Evolutionary conservation across 2,329 filamentous ascomycete species (phyloP), one percentile per base, ranked within the genome.

Genomic region (Stachybotrys chartarum): DNA sequence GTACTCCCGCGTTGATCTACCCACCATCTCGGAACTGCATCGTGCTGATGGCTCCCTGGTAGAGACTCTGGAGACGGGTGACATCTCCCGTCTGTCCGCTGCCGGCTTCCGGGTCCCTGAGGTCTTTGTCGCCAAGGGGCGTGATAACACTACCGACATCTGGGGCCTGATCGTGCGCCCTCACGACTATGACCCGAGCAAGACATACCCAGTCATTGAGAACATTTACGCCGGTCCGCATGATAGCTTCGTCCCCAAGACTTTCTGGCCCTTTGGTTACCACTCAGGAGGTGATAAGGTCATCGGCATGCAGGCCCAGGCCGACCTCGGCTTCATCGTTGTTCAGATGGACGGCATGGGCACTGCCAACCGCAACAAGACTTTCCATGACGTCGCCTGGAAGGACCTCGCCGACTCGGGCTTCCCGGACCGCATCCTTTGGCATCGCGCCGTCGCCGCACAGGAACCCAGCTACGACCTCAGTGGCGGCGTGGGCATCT

Each of bases 321-420:
- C 67, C 7, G 58, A 67, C n/a, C 55, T 63, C 16, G 66, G 67
- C 18, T 70, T 66, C 50, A 51, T 69, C 30, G 58, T 69, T 3
- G 66, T 69, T 5, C 58, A 61, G 7, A 35, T 65, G 7, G 67
- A 70, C 47, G 67, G 66, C 52, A 69, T 68, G 67, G 67, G 66
- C 7, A 70, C 67, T 1, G 65, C 64, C 52, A 67, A 62, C 61
- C 64, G 67, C 17, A 55, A 54, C 7, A 69, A 68, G 55, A 44
- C 44, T 12, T 69, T 70, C 35, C 67, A 70, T 46, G 60, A 68
- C 24, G 58, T 66, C 3, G 65, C 63, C 50, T 64, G 63, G 50
- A 68, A 70, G 58, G 63, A 67, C 12, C 54, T 68, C 7, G 53
- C 59, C 4, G 67, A 70, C 50, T 57, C 61, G 0, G 66, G 66